Base-by-base conservation (phyloP, 305 asterid genomes). In the Salvia sclarea region DNA sequence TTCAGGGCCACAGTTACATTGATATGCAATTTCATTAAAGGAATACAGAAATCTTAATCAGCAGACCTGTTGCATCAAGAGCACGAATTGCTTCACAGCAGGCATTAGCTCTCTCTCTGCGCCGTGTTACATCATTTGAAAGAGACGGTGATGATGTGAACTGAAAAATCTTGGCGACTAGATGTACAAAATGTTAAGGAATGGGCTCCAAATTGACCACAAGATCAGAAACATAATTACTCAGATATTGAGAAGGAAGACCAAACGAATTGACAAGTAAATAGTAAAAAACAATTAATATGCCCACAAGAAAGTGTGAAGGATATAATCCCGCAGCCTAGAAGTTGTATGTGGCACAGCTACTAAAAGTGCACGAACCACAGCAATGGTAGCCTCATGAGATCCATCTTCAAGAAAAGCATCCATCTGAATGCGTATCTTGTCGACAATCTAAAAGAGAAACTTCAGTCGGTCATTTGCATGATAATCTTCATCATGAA, bases 351-450 rank as follows among this genome's bases (percentile, higher is more conserved):
- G 98, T 14, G 99, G 98, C 61, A 95, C 86, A 69, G 98, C 96
- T 73, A 88, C 84, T 80, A 82, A 88, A 79, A 95, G 76, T 70
- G 99, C 92, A 68, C 98, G 97, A 74, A 92, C 77, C 73, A 92
- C 98, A 61, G 97, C 91, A 80, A 92, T 69, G 63, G 87, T 89
- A 68, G 97, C 99, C 91, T 90, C 99, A 76, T 88, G 96, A 22
- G 98, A 95, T 77, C 98, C 99, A 81, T 95, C 99, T 72, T 95
- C 99, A 70, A 95, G 93, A 85, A 95, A 92, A 80, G 99, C 87
- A 81, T 92, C 99, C 99, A 95, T 95, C 84, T 95, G 98, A 75
- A 95, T 80, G 63, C 97, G 92, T 74, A 95, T 95, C 86, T 95
- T 95, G 79, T 95, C 99, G 50, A 92, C 93, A 82, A 95, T 92